phyloP scores from a whole-genome alignment of 73 alveolate genomes.

The Stentor coeruleus region DNA sequence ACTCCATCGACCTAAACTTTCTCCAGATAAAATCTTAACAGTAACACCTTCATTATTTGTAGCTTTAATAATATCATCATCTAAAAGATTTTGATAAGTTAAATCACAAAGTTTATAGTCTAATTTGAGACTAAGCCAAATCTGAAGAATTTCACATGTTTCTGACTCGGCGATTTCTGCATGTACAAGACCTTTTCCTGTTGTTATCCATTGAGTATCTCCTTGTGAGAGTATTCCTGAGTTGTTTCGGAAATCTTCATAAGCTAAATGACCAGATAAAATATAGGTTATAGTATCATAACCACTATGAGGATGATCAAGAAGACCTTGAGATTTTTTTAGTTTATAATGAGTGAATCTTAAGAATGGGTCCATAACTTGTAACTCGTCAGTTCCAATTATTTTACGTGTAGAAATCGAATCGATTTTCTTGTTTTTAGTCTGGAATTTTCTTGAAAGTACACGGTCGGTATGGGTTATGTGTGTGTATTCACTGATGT shows the following conservation, averaged over 20 bases:
- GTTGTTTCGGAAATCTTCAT: slow-evolving; percentile 72
- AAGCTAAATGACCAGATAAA: slow-evolving; percentile 51
- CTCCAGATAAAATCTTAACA: slow-evolving; percentile 70
- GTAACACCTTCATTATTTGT: slow-evolving; percentile 28
- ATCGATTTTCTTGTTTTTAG: neutral
- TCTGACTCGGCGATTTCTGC: slow-evolving; percentile 65
- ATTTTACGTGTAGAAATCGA: neutral
- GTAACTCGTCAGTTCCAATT: slow-evolving; percentile 40
- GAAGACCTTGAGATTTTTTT: slow-evolving; percentile 68
- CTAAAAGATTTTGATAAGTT: slow-evolving; percentile 43
- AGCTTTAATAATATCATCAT: slow-evolving; percentile 46
- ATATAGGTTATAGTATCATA: slow-evolving; percentile 71
- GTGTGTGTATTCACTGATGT: slow-evolving; percentile 14
- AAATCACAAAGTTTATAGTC: slow-evolving; percentile 59
- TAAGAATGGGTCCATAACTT: slow-evolving; percentile 62
- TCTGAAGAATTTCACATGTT: slow-evolving; percentile 50
- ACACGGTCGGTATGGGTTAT: neutral
- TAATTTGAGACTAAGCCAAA: slow-evolving; percentile 54
- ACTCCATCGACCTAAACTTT: slow-evolving; percentile 60
- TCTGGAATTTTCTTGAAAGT: neutral
- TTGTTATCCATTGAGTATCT: slow-evolving; percentile 70
- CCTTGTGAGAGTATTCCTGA: slow-evolving; percentile 50
- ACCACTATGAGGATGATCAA: slow-evolving; percentile 85
- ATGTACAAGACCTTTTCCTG: slow-evolving; percentile 67
- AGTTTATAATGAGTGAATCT: slow-evolving; percentile 56